Evolutionary conservation across 106 monocot species (phyloP), one percentile per base, ranked within the genome.

Genomic region (Gastrodia elata): DNA sequence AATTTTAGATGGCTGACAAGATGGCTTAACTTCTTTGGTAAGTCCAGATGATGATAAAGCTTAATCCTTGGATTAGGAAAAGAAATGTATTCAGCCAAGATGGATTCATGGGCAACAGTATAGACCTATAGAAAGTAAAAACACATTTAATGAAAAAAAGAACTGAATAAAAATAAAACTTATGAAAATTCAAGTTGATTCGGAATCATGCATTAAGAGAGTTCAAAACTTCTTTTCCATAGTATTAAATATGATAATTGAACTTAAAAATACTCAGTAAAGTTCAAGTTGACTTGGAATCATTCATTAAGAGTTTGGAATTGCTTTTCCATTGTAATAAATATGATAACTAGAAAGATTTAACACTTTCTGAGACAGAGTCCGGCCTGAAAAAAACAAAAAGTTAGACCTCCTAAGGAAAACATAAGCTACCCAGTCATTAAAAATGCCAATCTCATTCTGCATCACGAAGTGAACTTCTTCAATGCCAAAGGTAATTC

Each of bases 41-140:
- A 70, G 35, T 73, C 81, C 16, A 59, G 52, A 71, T 81, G 78
- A 38, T 80, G 18, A 49, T 87, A 90, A 16, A 52, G 58, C 72
- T 75, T 75, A 32, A 87, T 84, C 68, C 52, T 84, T 58, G 73
- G 30, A 24, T 73, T 79, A 24, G 90, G 56, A 73, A 90, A 86
- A 52, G 86, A 71, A 34, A 90, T 78, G 56, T 90, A 82, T 16
- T 84, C 68, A 24, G 84, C 76, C 75, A 90, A 73, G n/a, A 80
- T 73, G 10, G 81, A 84, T 80, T 86, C 84, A 77, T 71, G 77
- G 33, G 64, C 38, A 73, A 87, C 84, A 37, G 86, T 90, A 65
- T 77, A 90, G 22, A 90, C 90, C 90, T 90, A 8, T 1, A 67
- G 11, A 67, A 67, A 20, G 6, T 35, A 61, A 67, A 20, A 67